Base-by-base conservation (phyloP, 805 yeast genomes). In the Saccharomycopsis guyanensis region DNA sequence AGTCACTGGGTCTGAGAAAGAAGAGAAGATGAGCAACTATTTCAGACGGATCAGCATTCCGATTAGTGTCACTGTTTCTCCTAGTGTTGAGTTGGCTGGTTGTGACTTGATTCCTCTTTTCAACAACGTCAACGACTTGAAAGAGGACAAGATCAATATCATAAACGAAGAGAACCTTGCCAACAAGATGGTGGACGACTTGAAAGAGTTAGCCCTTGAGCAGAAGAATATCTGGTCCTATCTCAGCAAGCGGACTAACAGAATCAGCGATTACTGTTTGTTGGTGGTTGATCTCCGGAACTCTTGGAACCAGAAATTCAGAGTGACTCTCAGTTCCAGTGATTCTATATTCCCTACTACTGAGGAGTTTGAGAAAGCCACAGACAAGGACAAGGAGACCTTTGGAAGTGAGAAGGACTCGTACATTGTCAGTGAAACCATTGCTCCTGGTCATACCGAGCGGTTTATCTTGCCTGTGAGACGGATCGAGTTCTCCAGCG, bases 251-350 rank as follows among this genome's bases (percentile, higher is more conserved):
- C 49, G 60, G 31, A 62, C 62, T 4, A 59, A 66, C 18, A 64
- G 62, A 5, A 59, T 71, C 42, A 64, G 75, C 2, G 78, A 77
- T 41, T 86, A 72, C 59, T 80, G 82, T 52, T 63, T 83, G 40
- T 64, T 84, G 45, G 70, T 86, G 1, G 57, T 91, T 12, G 97
- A 93, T 59, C 63, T 93, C 47, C 73, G 87, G 53, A 91, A 93
- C 59, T 71, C 84, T 2, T 89, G 96, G 93, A 70, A 74, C 4
- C 81, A 80, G 41, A 72, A 73, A 24, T 61, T 76, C 49, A 54
- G 58, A 6, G 57, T 70, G 3, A 54, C 51, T 2, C 53, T 66
- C 40, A 58, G 46, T n/a, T 49, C 50, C 5, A 49, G 53, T 25
- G 53, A 45, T 15, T 36, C 29, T 32, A 42, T 53, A 2, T 54